Evolutionary conservation across 2,329 filamentous ascomycete genomes (phyloP), one percentile per base, ranked within the genome.

Genomic region (Pestalotiopsis sp.): DNA sequence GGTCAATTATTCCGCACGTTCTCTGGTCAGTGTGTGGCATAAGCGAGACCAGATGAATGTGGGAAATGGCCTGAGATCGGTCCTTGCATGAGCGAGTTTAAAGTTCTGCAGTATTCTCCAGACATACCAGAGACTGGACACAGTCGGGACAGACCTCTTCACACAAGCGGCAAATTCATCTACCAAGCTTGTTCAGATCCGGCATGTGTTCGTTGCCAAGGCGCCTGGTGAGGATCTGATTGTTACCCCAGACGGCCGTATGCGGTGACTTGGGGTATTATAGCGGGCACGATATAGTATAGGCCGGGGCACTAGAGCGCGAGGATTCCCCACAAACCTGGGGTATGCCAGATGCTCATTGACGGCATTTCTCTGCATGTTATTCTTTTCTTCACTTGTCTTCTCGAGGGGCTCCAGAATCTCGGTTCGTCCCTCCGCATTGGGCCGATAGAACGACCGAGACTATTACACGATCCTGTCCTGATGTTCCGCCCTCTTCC

Each of bases 141-240:
- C 17, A n/a, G n/a, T n/a, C 14, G 23, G n/a, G n/a, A n/a, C n/a
- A n/a, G n/a, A n/a, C n/a, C 7, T 9, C 14, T 52, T n/a, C 45
- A 9, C 45, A 4, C 45, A 52, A n/a, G 45, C 45, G 31, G 31
- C 45, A n/a, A 52, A 52, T 6, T 52, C 17, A 52, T 6, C 45
- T n/a, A 23, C 36, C 9, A 63, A 66, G 17, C 63, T 66, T 66
- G 63, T 58, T 27, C 63, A 39, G 9, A 49, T 66, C 23, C 14
- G 63, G 63, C 49, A 58, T 66, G 63, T 56, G 31, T 57, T 66
- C 63, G 49, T 66, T 20, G 63, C 63, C 63, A 66, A 66, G 63
- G 13, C 41, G 17, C 1, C 41, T 38, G 27, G 41, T 25, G 13
- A 58, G 41, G 23, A 25, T 45, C 63, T 41, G 63, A 31, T 14